These are phyloP conservation scores for Medakamo hakoo DNA, from an alignment of 139 green algal genomes.

Conservation along the genomic window DNA sequence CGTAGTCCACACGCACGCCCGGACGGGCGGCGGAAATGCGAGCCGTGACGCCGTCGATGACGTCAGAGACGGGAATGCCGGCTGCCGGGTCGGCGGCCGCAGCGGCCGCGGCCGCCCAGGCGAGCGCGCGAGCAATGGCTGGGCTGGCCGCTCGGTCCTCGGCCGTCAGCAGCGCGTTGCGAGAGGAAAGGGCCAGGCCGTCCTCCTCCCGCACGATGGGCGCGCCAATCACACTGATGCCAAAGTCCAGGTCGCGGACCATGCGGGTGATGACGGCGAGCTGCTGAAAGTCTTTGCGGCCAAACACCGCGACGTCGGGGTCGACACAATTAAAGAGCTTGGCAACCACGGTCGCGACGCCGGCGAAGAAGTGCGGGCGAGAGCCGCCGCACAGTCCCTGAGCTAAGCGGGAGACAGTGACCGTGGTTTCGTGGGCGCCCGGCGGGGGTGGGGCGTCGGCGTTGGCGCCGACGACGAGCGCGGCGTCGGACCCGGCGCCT, in stretches of 20 bases:
- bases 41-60: neutral
- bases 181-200: slow-evolving; percentile 81
- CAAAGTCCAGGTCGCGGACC: slow-evolving; percentile 81
- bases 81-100: slow-evolving; percentile 1
- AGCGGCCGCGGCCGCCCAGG: slow-evolving; percentile 10
- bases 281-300: slow-evolving; percentile 97
- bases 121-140: slow-evolving; percentile 36
- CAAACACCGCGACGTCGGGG: slow-evolving; percentile 90
- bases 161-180: slow-evolving; percentile 65
- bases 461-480: slow-evolving; percentile 36
- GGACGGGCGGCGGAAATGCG: slow-evolving; percentile 30
- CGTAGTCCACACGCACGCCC: slow-evolving; percentile 94
- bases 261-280: slow-evolving; percentile 71
- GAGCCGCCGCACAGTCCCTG: slow-evolving; percentile 60
- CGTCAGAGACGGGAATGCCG: neutral
- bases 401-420: slow-evolving; percentile 53
- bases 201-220: slow-evolving; percentile 71
- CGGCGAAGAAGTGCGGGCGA: slow-evolving; percentile 91
- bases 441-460: slow-evolving; percentile 5
- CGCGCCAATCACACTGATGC: slow-evolving; percentile 65
- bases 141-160: slow-evolving; percentile 38
- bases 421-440: slow-evolving; percentile 61
- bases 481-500: slow-evolving; percentile 9
- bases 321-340: slow-evolving; percentile 98
- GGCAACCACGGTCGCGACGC: slow-evolving; percentile 84